These are phyloP conservation scores for Flammula alnicola DNA, from an alignment of 1,284 basidiomycete species.

Conservation along the genomic window DNA sequence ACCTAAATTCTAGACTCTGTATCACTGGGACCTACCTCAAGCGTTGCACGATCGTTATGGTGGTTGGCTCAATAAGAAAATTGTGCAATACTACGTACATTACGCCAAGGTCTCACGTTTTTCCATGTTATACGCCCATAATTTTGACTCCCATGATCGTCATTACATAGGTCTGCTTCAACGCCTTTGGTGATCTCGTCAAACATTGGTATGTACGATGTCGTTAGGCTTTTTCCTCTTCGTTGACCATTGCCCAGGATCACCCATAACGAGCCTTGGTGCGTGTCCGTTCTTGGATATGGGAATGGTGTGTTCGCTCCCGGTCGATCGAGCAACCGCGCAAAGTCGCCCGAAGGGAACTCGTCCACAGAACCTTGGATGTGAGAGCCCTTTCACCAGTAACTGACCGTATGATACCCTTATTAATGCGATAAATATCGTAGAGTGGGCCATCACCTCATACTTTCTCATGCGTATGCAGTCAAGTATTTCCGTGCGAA, in stretches of 20 bases:
- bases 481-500: conserved; percentile 66
- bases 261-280: conserved; percentile 79
- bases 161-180: conserved; percentile 60
- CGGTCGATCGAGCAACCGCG: conserved; percentile 67
- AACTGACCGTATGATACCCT: conserved; percentile 3
- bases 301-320: conserved; percentile 69
- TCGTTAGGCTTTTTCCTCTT: background rate
- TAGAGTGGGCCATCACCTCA: conserved; percentile 70
- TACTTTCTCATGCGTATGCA: conserved; percentile 72
- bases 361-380: conserved; percentile 76
- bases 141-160: background rate
- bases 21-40: conserved; percentile 82
- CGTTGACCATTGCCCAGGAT: conserved; percentile 44
- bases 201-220: conserved; percentile 64
- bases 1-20: conserved; percentile 57
- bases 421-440: background rate
- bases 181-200: conserved; percentile 75
- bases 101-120: conserved; percentile 55
- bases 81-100: conserved; percentile 64
- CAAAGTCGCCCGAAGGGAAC: conserved; percentile 58
- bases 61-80: conserved; percentile 72
- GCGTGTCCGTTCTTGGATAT: conserved; percentile 71
- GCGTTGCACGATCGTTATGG: conserved; percentile 72
- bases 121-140: background rate
- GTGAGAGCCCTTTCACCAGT: conserved; percentile 42